Conservation (phyloP, 1,284 basidiomycete genomes). For the Fistulinella staudtii region DNA sequence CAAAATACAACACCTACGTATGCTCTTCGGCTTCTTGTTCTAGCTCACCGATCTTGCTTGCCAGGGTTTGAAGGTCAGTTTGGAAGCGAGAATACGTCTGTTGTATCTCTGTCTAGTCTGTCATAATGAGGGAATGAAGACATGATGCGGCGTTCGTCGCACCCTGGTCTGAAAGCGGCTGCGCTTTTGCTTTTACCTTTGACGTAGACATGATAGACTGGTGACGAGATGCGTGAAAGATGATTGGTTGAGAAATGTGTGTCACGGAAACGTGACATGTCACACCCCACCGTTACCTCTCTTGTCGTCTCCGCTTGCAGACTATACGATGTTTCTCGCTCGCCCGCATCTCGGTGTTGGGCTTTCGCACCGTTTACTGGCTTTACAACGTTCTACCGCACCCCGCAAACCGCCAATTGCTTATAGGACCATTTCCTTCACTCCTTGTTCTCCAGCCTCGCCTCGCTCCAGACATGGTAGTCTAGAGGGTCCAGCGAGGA, state of each 20-base stretch:
- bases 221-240: conserved; percentile 37
- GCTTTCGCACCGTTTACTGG: conserved; percentile 32
- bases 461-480: conserved; percentile 15
- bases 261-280: conserved; percentile 40
- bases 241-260: conserved; percentile 46
- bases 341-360: conserved; percentile 30
- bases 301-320: conserved; percentile 16
- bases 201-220: conserved; percentile 31
- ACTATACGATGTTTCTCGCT: conserved; percentile 51
- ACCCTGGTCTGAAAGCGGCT: conserved; percentile 68
- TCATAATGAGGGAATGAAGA: conserved; percentile 31
- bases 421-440: conserved; percentile 37
- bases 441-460: conserved; percentile 22
- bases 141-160: conserved; percentile 20
- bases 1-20: conserved; percentile 48
- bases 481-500: conserved; percentile 24
- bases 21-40: conserved; percentile 94
- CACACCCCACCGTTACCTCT: conserved; percentile 20
- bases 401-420: conserved; percentile 39
- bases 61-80: conserved; percentile 80
- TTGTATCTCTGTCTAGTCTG: conserved; percentile 69
- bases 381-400: conserved; percentile 23
- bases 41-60: conserved; percentile 89
- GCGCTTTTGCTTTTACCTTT: conserved; percentile 53
- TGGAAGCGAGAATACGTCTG: conserved; percentile 72